phyloP scores from a whole-genome alignment of 345 rosid species.

The Citrus hindsii region DNA sequence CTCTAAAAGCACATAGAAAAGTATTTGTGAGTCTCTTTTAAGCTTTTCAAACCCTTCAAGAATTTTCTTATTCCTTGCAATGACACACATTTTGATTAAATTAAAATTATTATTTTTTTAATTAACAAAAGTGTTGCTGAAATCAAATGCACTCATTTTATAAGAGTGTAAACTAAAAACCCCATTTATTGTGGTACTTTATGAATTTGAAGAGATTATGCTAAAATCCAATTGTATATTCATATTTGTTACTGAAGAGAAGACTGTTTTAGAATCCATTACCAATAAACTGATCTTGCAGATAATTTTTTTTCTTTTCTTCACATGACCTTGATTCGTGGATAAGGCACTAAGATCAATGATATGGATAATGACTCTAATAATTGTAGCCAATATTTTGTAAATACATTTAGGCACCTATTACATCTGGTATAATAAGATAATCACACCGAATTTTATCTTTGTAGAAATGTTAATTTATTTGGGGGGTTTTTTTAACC shows the following conservation, averaged over 20 bases:
- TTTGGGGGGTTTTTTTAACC: background rate
- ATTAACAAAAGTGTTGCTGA: too few species aligned
- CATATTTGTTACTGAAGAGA: background rate
- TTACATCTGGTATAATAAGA: too few species aligned
- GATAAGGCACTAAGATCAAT: slow-evolving; percentile 1
- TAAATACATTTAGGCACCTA: background rate
- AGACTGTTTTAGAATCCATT: background rate
- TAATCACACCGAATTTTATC: too few species aligned
- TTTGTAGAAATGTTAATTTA: background rate
- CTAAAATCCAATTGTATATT: background rate
- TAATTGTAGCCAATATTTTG: background rate
- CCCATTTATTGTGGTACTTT: background rate
- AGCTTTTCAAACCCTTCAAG: too few species aligned
- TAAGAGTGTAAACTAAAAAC: background rate
- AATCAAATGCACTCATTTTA: too few species aligned
- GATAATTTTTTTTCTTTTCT: background rate
- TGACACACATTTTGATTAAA: too few species aligned
- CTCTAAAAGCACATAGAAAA: too few species aligned
- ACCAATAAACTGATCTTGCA: background rate
- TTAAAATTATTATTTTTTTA: too few species aligned
- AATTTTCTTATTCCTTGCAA: too few species aligned
- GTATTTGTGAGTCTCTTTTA: too few species aligned
- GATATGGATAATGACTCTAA: background rate
- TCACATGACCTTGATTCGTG: background rate
- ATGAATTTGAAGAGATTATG: background rate